A percentile compares a stretch with the other conserved stretches of the same genome.
These are phyloP conservation scores for Calycina herbarum DNA, from an alignment of 2,329 filamentous ascomycete species.

Conservation along the genomic window DNA sequence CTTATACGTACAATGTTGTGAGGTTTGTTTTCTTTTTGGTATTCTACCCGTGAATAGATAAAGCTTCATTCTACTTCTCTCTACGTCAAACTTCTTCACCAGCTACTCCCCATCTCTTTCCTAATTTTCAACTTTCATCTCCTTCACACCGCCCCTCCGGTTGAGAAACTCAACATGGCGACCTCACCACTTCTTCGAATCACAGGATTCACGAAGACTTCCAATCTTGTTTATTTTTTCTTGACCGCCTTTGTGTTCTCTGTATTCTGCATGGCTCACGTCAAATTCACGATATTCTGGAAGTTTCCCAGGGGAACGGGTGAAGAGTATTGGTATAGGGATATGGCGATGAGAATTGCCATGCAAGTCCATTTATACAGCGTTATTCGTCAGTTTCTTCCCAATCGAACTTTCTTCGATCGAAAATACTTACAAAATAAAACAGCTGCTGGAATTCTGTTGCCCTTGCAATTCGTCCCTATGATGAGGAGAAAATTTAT, in stretches of 20 bases:
- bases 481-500: constrained; percentile 18
- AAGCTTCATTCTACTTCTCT: too few relatives aligned
- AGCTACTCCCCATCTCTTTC: too few relatives aligned
- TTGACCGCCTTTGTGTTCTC: constrained; percentile 12
- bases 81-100: too few relatives aligned
- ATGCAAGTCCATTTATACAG: constrained; percentile 18
- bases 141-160: too few relatives aligned
- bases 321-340: constrained; percentile 14
- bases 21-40: too few relatives aligned
- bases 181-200: not conserved
- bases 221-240: constrained; percentile 12
- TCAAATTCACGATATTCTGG: not conserved
- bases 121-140: too few relatives aligned
- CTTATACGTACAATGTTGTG: too few relatives aligned
- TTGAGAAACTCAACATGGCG: not conserved
- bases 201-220: constrained; percentile 18
- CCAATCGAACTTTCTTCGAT: not conserved
- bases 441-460: constrained; percentile 20
- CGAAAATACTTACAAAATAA: not conserved
- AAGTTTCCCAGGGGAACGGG: constrained; percentile 6
- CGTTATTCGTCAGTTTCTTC: constrained; percentile 19
- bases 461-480: constrained; percentile 22
- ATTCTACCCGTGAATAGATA: too few relatives aligned
- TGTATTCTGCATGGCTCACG: constrained; percentile 11
- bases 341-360: constrained; percentile 2